Percentiles rank a stretch among this genome's conserved stretches.
These are phyloP conservation scores for Coemansia sp. DNA, from an alignment of 192 early-diverging fungal species.

Conservation along the genomic window DNA sequence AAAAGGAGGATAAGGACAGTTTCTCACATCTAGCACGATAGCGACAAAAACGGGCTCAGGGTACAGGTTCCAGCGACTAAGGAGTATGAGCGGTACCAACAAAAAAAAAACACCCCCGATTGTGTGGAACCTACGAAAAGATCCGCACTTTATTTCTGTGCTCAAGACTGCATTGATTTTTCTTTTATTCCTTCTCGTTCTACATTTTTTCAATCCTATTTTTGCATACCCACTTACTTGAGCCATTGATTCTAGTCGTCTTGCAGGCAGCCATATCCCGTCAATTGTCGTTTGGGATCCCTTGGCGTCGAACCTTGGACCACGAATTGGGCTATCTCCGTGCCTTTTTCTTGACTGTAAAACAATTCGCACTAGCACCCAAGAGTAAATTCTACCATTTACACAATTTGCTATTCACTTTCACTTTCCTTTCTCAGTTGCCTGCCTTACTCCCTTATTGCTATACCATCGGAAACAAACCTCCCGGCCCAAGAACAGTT, in stretches of 20 bases:
- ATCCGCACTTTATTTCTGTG: too few species aligned
- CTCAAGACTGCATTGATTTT: not conserved
- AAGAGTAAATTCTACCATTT: not conserved
- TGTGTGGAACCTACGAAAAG: too few species aligned
- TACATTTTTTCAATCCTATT: not conserved
- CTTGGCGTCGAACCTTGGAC: not conserved
- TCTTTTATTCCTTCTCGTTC: not conserved
- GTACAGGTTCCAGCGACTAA: too few species aligned
- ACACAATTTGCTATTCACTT: not conserved
- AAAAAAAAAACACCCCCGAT: too few species aligned
- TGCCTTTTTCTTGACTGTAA: not conserved
- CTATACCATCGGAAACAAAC: not conserved
- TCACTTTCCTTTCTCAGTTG: not conserved
- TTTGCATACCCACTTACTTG: not conserved
- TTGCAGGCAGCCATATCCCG: too few species aligned
- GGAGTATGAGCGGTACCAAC: too few species aligned
- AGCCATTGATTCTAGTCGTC: not conserved
- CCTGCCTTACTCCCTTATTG: not conserved
- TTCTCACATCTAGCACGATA: too few species aligned
- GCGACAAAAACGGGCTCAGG: too few species aligned
- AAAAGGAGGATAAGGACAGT: too few species aligned
- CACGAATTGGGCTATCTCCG: not conserved
- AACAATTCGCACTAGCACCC: constrained; percentile 1
- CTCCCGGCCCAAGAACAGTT: not conserved
- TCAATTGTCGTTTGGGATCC: not conserved